Evolutionary conservation across 1,284 basidiomycete genomes (phyloP).

Genomic region (Macrocybe sp.): DNA sequence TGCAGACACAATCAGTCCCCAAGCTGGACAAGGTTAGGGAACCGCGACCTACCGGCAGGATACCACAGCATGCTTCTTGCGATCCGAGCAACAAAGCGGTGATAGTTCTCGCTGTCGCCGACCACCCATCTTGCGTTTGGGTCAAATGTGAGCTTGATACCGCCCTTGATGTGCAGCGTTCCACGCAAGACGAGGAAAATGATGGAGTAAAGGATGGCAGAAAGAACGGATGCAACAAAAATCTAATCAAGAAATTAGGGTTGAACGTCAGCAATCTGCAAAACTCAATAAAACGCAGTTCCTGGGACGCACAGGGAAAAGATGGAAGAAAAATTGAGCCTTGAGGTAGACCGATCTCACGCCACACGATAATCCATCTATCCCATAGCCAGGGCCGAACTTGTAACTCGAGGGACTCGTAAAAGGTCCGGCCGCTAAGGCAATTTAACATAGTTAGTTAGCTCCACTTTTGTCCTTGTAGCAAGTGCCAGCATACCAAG

Average conservation of each 20-base stretch:
- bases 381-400: conserved; percentile 43
- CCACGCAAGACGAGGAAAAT: conserved; percentile 55
- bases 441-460: neutral
- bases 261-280: conserved; percentile 1
- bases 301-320: conserved; percentile 47
- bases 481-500: conserved; percentile 34
- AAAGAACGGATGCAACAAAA: conserved; percentile 48
- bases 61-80: conserved; percentile 67
- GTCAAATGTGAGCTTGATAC: conserved; percentile 43
- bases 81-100: conserved; percentile 52
- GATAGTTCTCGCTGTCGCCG: conserved; percentile 42
- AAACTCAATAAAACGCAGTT: neutral
- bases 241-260: conserved; percentile 32
- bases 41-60: conserved; percentile 14
- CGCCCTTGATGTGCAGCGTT: conserved; percentile 34
- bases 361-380: conserved; percentile 46
- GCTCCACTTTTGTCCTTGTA: neutral
- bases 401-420: conserved; percentile 21
- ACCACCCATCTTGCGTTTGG: conserved; percentile 40
- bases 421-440: conserved; percentile 39
- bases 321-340: conserved; percentile 44
- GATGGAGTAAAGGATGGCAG: conserved; percentile 50
- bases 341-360: conserved; percentile 38
- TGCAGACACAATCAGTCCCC: conserved; percentile 32
- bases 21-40: conserved; percentile 6